phyloP scores from a whole-genome alignment of 1,284 basidiomycete species.

The Ganoderma lingzhi region DNA sequence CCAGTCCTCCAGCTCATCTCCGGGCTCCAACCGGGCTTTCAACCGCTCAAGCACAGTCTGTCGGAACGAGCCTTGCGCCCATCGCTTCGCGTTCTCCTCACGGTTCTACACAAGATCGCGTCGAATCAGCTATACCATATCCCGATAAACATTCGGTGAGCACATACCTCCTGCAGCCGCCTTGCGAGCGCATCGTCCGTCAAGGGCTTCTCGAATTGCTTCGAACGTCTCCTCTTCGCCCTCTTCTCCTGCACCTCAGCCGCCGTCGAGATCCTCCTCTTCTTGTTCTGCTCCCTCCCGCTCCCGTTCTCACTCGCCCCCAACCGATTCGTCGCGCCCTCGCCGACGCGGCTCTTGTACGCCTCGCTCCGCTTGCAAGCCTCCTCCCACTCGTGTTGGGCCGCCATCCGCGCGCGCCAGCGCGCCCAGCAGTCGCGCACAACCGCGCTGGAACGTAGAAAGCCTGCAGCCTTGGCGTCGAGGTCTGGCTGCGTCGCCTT shows the following conservation, averaged over 20 bases:
- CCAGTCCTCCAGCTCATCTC: conserved; percentile 51
- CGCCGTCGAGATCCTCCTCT: conserved; percentile 34
- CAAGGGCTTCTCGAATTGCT: conserved; percentile 55
- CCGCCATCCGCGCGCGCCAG: conserved; percentile 53
- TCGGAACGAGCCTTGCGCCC: conserved; percentile 75
- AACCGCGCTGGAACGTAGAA: conserved; percentile 31
- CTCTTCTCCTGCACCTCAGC: conserved; percentile 41
- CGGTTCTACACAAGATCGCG: conserved; percentile 58
- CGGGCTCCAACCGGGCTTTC: conserved; percentile 39
- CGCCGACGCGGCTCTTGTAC: conserved; percentile 57
- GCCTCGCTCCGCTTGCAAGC: conserved; percentile 65
- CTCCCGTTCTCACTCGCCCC: conserved; percentile 8
- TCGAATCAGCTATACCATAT: background rate
- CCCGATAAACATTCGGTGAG: conserved; percentile 23
- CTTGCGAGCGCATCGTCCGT: conserved; percentile 71
- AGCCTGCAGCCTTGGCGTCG: conserved; percentile 23
- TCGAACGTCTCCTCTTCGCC: conserved; percentile 55
- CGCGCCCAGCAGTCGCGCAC: conserved; percentile 47
- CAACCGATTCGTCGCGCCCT: background rate
- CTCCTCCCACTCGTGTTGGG: conserved; percentile 61
- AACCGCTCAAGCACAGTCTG: conserved; percentile 52
- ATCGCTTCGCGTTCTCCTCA: conserved; percentile 70
- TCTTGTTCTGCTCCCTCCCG: conserved; percentile 15
- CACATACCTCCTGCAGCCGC: conserved; percentile 69
- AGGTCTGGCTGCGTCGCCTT: conserved; percentile 38